A percentile compares a stretch with the other conserved stretches of the same genome.
Conservation (phyloP, 2,329 filamentous ascomycete species). For the Alternaria sp. region DNA sequence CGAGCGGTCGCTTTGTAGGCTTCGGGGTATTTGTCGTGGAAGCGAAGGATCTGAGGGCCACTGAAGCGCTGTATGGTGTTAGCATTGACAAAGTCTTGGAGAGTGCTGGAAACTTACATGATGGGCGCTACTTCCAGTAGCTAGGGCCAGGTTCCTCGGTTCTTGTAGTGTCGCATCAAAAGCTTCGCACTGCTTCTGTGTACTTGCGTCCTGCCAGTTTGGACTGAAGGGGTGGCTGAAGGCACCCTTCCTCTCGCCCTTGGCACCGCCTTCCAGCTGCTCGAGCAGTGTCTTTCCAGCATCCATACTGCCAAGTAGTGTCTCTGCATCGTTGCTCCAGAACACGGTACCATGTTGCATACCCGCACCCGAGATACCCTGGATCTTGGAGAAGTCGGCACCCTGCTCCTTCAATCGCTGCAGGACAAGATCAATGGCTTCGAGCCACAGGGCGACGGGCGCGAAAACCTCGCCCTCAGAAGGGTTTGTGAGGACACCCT, state of each 20-base stretch:
- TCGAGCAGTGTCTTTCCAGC: slow-evolving; percentile 68
- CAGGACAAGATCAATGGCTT: slow-evolving; percentile 87
- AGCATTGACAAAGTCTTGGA: background rate
- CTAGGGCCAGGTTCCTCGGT: slow-evolving; percentile 72
- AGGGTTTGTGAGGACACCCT: slow-evolving; percentile 85
- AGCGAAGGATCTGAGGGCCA: slow-evolving; percentile 92
- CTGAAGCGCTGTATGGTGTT: slow-evolving; percentile 76
- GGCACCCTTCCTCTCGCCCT: slow-evolving; percentile 57
- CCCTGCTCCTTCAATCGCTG: slow-evolving; percentile 71
- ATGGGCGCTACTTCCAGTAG: slow-evolving; percentile 91
- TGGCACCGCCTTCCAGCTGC: slow-evolving; percentile 63
- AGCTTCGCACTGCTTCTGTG: slow-evolving; percentile 85
- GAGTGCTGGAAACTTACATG: slow-evolving; percentile 67
- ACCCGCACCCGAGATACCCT: slow-evolving; percentile 86
- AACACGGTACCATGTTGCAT: slow-evolving; percentile 99
- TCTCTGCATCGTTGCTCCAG: slow-evolving; percentile 76
- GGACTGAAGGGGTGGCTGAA: slow-evolving; percentile 88
- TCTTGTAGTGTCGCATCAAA: slow-evolving; percentile 78
- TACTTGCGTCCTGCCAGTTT: slow-evolving; percentile 98
- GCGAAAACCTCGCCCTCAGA: slow-evolving; percentile 88
- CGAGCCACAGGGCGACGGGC: slow-evolving; percentile 92
- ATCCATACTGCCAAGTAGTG: slow-evolving; percentile 67
- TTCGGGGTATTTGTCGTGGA: slow-evolving; percentile 78
- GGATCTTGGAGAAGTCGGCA: slow-evolving; percentile 75
- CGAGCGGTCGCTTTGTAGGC: slow-evolving; percentile 81